These are phyloP conservation scores for Cadophora malorum DNA, from an alignment of 2,329 filamentous ascomycete genomes.

Conservation along the genomic window DNA sequence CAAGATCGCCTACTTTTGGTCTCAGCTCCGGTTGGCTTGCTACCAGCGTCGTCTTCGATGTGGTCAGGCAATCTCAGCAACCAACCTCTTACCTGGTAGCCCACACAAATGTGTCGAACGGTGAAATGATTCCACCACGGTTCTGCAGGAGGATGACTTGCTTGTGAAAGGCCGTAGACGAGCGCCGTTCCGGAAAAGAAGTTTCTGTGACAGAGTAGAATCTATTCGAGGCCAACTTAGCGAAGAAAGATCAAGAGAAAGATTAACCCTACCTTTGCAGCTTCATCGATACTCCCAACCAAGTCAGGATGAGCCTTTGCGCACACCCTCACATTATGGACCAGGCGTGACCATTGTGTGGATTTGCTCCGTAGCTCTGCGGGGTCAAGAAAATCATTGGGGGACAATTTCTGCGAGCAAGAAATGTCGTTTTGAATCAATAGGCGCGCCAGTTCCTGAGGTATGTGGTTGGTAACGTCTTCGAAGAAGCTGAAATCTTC, in stretches of 20 bases:
- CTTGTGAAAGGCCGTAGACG: constrained; percentile 16
- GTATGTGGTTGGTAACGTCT: constrained; percentile 14
- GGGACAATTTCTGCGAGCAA: constrained; percentile 19
- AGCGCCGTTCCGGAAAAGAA: constrained; percentile 18
- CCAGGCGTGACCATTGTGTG: constrained; percentile 18
- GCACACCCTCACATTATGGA: constrained; percentile 18
- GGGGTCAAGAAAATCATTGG: constrained; percentile 17
- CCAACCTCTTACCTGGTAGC: constrained; percentile 13
- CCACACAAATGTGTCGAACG: constrained; percentile 5
- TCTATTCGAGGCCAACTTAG: constrained; percentile 20
- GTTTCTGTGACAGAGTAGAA: constrained; percentile 17
- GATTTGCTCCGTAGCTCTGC: constrained; percentile 18
- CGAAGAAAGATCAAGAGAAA: constrained; percentile 16
- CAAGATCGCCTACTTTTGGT: constrained; percentile 17
- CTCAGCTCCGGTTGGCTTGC: constrained; percentile 14
- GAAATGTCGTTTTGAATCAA: constrained; percentile 19
- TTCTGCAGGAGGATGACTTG: constrained; percentile 15
- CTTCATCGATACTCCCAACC: constrained; percentile 17
- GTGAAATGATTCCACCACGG: not conserved
- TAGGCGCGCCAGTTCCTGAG: constrained; percentile 8
- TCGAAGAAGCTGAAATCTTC: constrained; percentile 20
- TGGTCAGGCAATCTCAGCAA: not conserved
- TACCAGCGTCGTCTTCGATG: constrained; percentile 3
- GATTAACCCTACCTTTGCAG: constrained; percentile 18
- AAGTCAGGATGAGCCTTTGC: constrained; percentile 18